phyloP scores from a whole-genome alignment of 2,329 filamentous ascomycete species.

The Neocucurbitaria cava region DNA sequence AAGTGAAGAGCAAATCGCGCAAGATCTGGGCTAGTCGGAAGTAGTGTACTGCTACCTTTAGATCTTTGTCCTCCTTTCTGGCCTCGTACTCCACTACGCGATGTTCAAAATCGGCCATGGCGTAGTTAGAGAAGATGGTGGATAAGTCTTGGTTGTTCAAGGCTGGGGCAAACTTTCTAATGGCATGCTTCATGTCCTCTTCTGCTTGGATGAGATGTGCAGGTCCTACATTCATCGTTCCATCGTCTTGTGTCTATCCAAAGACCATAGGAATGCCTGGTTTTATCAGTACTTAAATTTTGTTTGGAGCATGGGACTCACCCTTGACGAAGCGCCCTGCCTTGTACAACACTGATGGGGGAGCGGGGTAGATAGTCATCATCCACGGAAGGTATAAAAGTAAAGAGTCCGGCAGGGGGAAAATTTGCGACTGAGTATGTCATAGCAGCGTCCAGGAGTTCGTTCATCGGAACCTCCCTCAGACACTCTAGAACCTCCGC shows the following conservation, averaged over 20 bases:
- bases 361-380: not conserved
- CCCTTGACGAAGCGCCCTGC: not conserved
- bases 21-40: slow-evolving; percentile 18
- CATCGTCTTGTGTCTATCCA: not conserved
- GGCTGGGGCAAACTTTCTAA: not conserved
- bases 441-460: not conserved
- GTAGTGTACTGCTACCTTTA: slow-evolving; percentile 10
- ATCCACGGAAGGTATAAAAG: not conserved
- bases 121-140: slow-evolving; percentile 5
- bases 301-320: not conserved
- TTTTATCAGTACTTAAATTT: not conserved
- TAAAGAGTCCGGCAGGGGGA: not conserved
- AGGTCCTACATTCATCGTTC: not conserved
- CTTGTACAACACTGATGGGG: not conserved
- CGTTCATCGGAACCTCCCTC: not conserved
- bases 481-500: not conserved
- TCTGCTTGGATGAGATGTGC: not conserved
- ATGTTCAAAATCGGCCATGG: slow-evolving; percentile 8
- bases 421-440: not conserved
- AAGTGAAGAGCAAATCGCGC: slow-evolving; percentile 19
- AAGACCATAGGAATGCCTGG: not conserved
- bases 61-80: slow-evolving; percentile 4
- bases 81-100: slow-evolving; percentile 12
- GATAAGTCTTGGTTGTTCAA: not conserved
- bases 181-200: not conserved